These are phyloP conservation scores for Hydnomerulius pinastri DNA, from an alignment of 768 basidiomycete genomes.

Conservation along the genomic window DNA sequence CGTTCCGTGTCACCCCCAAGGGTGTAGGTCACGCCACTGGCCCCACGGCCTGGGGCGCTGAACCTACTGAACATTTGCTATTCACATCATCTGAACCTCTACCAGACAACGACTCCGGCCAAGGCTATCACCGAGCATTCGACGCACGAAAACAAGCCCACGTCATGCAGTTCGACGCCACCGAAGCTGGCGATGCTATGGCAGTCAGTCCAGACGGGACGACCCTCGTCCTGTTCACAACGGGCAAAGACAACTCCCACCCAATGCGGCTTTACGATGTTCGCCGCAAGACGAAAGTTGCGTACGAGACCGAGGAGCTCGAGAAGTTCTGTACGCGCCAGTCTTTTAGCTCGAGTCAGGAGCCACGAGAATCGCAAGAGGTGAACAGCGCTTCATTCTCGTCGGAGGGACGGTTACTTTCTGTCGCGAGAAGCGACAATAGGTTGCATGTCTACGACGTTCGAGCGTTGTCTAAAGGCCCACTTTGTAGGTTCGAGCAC, in stretches of 20 bases:
- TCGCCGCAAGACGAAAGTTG: constrained; percentile 29
- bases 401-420: constrained; percentile 61
- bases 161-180: constrained; percentile 41
- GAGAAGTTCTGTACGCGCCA: constrained; percentile 32
- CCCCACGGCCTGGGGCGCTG: constrained; percentile 54
- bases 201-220: constrained; percentile 46
- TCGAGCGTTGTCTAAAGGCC: constrained; percentile 48
- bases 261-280: constrained; percentile 57
- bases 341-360: background rate
- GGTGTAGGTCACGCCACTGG: constrained; percentile 39
- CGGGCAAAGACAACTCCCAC: constrained; percentile 23
- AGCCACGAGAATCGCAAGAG: constrained; percentile 35
- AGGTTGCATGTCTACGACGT: constrained; percentile 61
- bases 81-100: constrained; percentile 61
- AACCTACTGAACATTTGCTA: constrained; percentile 38
- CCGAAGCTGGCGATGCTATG: constrained; percentile 56
- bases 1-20: constrained; percentile 17
- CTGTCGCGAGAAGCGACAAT: constrained; percentile 62
- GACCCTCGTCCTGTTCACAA: constrained; percentile 36
- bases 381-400: constrained; percentile 56
- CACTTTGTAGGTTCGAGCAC: constrained; percentile 54
- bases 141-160: constrained; percentile 35
- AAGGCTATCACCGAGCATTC: constrained; percentile 53
- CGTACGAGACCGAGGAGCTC: constrained; percentile 34
- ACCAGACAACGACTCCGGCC: constrained; percentile 7